Conservation (phyloP, 2,329 filamentous ascomycete genomes). For the Penicillium sp. region DNA sequence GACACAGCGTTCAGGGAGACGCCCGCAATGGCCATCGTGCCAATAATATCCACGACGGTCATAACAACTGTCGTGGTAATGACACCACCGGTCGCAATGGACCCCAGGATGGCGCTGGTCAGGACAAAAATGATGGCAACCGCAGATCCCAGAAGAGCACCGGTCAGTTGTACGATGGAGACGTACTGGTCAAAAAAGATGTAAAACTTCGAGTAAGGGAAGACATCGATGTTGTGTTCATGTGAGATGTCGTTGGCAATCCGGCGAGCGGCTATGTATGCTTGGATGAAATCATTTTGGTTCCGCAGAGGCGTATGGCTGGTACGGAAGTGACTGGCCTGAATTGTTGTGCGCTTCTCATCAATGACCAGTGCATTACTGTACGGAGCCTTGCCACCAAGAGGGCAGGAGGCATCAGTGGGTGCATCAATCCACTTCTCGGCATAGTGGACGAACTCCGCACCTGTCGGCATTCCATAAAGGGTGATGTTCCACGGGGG, state of each 20-base stretch:
- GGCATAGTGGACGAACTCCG: constrained; percentile 85
- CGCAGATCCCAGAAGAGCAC: constrained; percentile 71
- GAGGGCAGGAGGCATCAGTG: constrained; percentile 75
- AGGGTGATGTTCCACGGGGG: constrained; percentile 87
- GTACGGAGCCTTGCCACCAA: constrained; percentile 85
- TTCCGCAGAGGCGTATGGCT: constrained; percentile 79
- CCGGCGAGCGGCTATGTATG: constrained; percentile 81
- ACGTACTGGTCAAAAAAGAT: constrained; percentile 99
- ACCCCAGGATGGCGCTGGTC: constrained; percentile 74
- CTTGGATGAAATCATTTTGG: constrained; percentile 86
- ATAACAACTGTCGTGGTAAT: constrained; percentile 85
- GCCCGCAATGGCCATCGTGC: constrained; percentile 81
- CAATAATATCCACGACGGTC: constrained; percentile 90
- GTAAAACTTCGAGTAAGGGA: constrained; percentile 96
- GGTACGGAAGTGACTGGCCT: constrained; percentile 86
- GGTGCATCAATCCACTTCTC: constrained; percentile 74
- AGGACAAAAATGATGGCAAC: constrained; percentile 80
- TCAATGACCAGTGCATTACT: constrained; percentile 77
- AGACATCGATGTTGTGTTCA: constrained; percentile 71
- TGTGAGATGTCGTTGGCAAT: constrained; percentile 71
- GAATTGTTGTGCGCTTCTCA: constrained; percentile 58
- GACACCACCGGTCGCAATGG: constrained; percentile 70
- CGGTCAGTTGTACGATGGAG: constrained; percentile 73
- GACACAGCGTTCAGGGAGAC: constrained; percentile 94
- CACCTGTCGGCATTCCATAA: constrained; percentile 81